These are phyloP conservation scores for Metrosideros polymorpha DNA, from an alignment of 441 rosid genomes.

Conservation along the genomic window DNA sequence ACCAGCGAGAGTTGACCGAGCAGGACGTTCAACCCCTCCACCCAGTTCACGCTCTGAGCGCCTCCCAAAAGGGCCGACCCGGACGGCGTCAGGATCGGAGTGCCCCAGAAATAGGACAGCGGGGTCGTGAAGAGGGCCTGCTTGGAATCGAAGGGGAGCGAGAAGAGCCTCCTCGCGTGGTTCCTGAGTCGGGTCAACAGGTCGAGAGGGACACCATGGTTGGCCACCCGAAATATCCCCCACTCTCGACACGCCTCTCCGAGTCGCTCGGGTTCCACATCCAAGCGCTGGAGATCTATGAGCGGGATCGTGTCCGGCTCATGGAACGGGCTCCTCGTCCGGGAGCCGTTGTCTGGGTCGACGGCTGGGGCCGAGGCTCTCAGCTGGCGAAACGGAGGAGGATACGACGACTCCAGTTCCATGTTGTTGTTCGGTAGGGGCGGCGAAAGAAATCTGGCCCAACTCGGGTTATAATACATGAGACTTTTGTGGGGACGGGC, in stretches of 20 bases:
- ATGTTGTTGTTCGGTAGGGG: not conserved
- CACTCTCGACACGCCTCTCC: slow-evolving; percentile 48
- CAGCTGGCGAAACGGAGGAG: slow-evolving; percentile 35
- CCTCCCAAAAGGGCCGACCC: slow-evolving; percentile 34
- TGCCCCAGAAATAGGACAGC: slow-evolving; percentile 68
- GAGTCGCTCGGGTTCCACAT: slow-evolving; percentile 20
- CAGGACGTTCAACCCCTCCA: slow-evolving; percentile 58
- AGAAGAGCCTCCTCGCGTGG: slow-evolving; percentile 26
- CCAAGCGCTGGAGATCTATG: slow-evolving; percentile 34
- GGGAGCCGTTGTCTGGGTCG: not conserved
- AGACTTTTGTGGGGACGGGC: not conserved
- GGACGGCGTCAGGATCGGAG: slow-evolving; percentile 40
- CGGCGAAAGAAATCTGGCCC: not conserved
- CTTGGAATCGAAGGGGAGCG: slow-evolving; percentile 46
- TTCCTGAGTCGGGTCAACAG: slow-evolving; percentile 29
- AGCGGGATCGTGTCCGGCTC: slow-evolving; percentile 22
- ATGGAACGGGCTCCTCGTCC: not conserved
- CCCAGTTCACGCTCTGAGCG: slow-evolving; percentile 25
- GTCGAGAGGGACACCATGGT: slow-evolving; percentile 50
- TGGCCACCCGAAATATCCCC: slow-evolving; percentile 65
- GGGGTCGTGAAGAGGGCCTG: slow-evolving; percentile 23
- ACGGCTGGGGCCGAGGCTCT: not conserved
- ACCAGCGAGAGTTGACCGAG: slow-evolving; percentile 28
- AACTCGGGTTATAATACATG: too few species aligned
- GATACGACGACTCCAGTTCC: slow-evolving; percentile 30